A percentile compares a stretch with the other conserved stretches of the same genome.
Conservation (phyloP, 176 grass and related monocot species). For the Puya raimondii region DNA sequence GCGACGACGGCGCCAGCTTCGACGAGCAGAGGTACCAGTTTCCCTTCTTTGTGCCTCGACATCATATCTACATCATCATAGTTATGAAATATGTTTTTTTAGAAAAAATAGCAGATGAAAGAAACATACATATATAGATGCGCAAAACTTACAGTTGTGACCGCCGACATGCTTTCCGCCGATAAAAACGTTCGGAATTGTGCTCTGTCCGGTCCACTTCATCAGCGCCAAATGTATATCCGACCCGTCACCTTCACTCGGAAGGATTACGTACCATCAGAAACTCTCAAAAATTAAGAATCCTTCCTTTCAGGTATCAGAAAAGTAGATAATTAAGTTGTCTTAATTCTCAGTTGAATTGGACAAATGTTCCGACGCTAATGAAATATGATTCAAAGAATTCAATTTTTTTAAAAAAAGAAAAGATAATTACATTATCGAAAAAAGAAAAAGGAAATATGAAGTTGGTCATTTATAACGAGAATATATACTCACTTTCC, state of each 20-base stretch:
- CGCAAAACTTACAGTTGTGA: slow-evolving; percentile 38
- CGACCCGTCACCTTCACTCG: slow-evolving; percentile 58
- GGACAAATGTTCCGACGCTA: no score
- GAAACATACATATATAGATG: not conserved
- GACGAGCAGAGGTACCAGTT: slow-evolving; percentile 59
- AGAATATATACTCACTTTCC: slow-evolving; percentile 21
- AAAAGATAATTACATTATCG: not conserved
- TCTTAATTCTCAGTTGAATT: no score
- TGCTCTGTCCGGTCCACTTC: slow-evolving; percentile 76
- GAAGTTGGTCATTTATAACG: not conserved
- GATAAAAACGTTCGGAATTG: slow-evolving; percentile 83
- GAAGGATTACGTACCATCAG: no score
- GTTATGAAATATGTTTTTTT: not conserved
- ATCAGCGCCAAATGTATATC: slow-evolving; percentile 54
- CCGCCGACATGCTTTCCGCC: slow-evolving; percentile 67
- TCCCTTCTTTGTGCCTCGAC: slow-evolving; percentile 40
- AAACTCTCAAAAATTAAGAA: no score
- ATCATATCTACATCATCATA: slow-evolving; percentile 23
- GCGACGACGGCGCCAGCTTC: slow-evolving; percentile 59
- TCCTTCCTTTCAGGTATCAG: no score
- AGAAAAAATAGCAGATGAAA: not conserved
- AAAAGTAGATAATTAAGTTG: no score
- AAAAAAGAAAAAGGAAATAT: no score
- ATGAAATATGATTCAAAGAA: no score
- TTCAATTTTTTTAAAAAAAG: not conserved